phyloP scores from a whole-genome alignment of 768 basidiomycete species.

The Leccinum variicolor region DNA sequence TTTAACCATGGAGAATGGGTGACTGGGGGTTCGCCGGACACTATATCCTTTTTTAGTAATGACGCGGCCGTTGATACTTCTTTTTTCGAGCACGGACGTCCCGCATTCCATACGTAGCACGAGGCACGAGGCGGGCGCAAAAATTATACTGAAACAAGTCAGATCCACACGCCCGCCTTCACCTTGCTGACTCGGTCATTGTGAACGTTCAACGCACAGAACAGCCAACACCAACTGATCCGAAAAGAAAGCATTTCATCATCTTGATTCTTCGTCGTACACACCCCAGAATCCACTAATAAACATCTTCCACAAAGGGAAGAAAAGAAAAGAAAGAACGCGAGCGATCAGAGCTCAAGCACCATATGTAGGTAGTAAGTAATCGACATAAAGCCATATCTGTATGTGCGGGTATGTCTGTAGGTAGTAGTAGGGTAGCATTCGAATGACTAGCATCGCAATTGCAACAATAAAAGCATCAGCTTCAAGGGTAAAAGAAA shows the following conservation, averaged over 20 bases:
- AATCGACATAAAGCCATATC: not conserved
- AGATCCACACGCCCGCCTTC: too few relatives aligned
- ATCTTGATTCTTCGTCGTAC: slow-evolving; percentile 5
- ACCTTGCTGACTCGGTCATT: too few relatives aligned
- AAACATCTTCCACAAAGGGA: not conserved
- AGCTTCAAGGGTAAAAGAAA: not conserved
- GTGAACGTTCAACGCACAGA: too few relatives aligned
- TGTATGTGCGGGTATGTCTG: not conserved
- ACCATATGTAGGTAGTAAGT: not conserved
- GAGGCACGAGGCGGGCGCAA: too few relatives aligned
- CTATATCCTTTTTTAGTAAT: too few relatives aligned
- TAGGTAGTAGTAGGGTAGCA: not conserved
- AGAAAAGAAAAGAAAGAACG: not conserved
- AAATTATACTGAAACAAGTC: too few relatives aligned
- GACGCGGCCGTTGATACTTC: too few relatives aligned
- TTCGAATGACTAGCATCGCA: not conserved
- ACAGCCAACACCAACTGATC: too few relatives aligned
- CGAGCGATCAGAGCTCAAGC: not conserved
- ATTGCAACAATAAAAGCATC: not conserved
- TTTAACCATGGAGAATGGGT: too few relatives aligned
- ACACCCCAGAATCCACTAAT: not conserved
- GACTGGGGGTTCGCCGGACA: too few relatives aligned
- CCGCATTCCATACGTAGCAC: too few relatives aligned
- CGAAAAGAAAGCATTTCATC: not conserved
- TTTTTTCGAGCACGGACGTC: too few relatives aligned